Percentiles rank a stretch among this genome's conserved stretches.
Evolutionary conservation across 2,329 filamentous ascomycete species (phyloP).

Genomic region (Hypomyces rosellus): DNA sequence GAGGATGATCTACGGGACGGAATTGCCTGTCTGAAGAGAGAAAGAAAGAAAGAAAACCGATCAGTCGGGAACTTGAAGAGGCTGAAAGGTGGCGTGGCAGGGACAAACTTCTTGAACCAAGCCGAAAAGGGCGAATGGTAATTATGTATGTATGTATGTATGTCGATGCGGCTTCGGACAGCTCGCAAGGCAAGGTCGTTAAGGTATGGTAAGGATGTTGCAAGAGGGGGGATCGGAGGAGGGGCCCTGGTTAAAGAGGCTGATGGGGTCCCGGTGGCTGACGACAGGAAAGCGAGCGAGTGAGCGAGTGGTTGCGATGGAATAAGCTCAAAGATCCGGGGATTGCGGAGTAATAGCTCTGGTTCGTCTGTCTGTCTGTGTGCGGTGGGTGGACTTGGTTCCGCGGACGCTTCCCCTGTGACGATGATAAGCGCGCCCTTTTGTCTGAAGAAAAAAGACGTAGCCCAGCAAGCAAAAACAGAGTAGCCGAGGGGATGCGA

Average conservation of each 20-base stretch:
- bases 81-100: not conserved
- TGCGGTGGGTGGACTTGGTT: too few relatives aligned
- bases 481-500: too few relatives aligned
- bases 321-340: constrained; percentile 4
- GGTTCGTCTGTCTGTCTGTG: not conserved
- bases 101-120: not conserved
- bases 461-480: too few relatives aligned
- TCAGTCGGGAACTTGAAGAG: not conserved
- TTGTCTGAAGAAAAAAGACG: too few relatives aligned
- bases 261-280: constrained; percentile 1
- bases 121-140: too few relatives aligned
- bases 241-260: constrained; percentile 4
- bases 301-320: constrained; percentile 3
- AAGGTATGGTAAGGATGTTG: not conserved
- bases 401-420: not conserved
- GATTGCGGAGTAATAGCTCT: not conserved
- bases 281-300: constrained; percentile 5
- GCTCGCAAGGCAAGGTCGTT: not conserved
- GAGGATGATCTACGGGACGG: constrained; percentile 3
- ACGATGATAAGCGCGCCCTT: not conserved
- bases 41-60: not conserved
- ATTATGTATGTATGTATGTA: too few relatives aligned
- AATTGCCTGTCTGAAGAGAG: not conserved
- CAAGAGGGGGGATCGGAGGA: constrained; percentile 3
- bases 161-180: too few relatives aligned